Evolutionary conservation across 2,329 filamentous ascomycete genomes (phyloP).

Genomic region (Fusarium sp.): DNA sequence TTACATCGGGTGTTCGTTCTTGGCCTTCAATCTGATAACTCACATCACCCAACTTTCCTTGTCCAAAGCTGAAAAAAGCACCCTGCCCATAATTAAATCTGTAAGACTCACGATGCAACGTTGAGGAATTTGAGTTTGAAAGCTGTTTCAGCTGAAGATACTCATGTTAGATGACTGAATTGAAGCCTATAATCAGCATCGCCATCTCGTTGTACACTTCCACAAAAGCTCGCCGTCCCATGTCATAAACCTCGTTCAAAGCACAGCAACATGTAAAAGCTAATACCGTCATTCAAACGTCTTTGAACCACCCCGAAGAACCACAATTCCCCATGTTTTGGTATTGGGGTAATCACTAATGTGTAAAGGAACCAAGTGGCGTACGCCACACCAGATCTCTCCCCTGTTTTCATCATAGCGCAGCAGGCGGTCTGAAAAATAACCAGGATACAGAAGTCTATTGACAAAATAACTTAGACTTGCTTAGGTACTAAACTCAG

Average conservation of each 20-base stretch:
- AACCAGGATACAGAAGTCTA: no score
- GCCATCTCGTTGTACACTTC: no score
- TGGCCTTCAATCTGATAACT: background rate
- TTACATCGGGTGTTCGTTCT: no score
- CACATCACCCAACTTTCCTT: background rate
- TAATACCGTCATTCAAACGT: background rate
- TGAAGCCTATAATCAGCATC: background rate
- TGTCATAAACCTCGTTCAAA: background rate
- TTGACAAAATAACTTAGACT: no score
- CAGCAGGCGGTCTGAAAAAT: no score
- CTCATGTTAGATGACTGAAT: rapidly evolving
- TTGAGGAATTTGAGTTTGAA: background rate
- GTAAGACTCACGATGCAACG: background rate
- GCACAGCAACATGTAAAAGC: background rate
- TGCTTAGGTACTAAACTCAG: no score
- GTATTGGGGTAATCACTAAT: background rate
- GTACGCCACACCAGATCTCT: background rate
- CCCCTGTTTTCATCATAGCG: background rate
- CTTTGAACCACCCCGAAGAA: background rate
- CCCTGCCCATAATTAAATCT: background rate
- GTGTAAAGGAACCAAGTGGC: background rate
- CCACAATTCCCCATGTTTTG: background rate
- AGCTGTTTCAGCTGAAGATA: background rate
- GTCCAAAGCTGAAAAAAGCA: background rate
- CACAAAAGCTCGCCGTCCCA: background rate